phyloP scores from a whole-genome alignment of 345 rosid genomes.

The Hibiscus trionum region DNA sequence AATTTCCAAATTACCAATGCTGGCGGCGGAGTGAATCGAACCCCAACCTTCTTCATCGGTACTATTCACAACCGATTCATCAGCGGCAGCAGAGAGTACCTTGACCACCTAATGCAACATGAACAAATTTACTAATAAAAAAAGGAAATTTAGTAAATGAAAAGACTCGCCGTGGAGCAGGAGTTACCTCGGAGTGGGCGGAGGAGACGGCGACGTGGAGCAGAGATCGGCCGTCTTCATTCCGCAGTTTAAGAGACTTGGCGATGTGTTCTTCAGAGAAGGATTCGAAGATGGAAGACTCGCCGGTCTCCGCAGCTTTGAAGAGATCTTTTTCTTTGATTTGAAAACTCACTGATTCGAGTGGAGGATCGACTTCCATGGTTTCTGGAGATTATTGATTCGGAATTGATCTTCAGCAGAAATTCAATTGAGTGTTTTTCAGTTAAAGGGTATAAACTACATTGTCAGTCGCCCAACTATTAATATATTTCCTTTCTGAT shows the following conservation, averaged over 20 bases:
- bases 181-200: constrained; percentile 37
- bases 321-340: constrained; percentile 56
- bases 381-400: neutral
- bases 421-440: no score
- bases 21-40: constrained; percentile 75
- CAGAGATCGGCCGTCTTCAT: constrained; percentile 85
- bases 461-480: no score
- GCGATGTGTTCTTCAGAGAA: constrained; percentile 43
- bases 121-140: neutral
- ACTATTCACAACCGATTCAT: constrained; percentile 43
- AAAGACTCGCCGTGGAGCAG: neutral
- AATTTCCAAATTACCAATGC: constrained; percentile 59
- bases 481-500: no score
- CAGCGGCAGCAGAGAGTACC: constrained; percentile 38
- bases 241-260: constrained; percentile 40
- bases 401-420: no score
- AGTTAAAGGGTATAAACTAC: no score
- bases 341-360: constrained; percentile 17
- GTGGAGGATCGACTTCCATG: constrained; percentile 34
- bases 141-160: neutral
- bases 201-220: constrained; percentile 74
- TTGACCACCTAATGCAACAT: constrained; percentile 41
- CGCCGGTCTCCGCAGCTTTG: constrained; percentile 77
- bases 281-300: constrained; percentile 42
- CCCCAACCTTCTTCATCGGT: constrained; percentile 96